Conservation (phyloP, 2,329 filamentous ascomycete genomes). For the Paracamarosporium sp. region DNA sequence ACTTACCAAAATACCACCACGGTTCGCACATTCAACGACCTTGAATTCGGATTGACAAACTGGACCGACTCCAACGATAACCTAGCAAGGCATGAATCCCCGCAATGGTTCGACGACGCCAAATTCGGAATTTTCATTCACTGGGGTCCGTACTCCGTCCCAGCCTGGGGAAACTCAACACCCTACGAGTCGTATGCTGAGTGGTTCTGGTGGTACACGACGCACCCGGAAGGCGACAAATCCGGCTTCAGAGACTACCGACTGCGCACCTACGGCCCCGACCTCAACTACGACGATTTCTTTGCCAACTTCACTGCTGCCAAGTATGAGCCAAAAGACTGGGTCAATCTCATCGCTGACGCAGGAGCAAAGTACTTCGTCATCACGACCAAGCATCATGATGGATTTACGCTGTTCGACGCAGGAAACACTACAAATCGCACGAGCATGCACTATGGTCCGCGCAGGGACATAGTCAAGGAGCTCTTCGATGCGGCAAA, state of each 20-base stretch:
- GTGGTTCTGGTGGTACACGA: conserved; percentile 59
- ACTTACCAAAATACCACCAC: conserved; percentile 28
- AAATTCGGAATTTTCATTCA: conserved; percentile 69
- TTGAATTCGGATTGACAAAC: conserved; percentile 8
- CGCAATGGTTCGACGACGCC: conserved; percentile 61
- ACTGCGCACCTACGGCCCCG: conserved; percentile 57
- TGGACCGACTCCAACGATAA: conserved; percentile 21
- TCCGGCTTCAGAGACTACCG: conserved; percentile 58
- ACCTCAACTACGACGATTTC: conserved; percentile 61
- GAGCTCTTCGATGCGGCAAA: conserved; percentile 54
- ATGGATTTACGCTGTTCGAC: conserved; percentile 55
- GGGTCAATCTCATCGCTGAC: conserved; percentile 61
- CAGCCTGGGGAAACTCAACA: conserved; percentile 60
- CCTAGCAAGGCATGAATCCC: conserved; percentile 51
- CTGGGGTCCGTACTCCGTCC: conserved; percentile 64
- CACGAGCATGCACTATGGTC: conserved; percentile 48
- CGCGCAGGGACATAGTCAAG: conserved; percentile 49
- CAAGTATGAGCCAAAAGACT: conserved; percentile 58
- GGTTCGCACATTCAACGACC: conserved; percentile 2
- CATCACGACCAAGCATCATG: conserved; percentile 51
- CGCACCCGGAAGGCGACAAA: conserved; percentile 50
- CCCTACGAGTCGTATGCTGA: conserved; percentile 50
- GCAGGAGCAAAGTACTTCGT: conserved; percentile 59
- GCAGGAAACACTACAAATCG: conserved; percentile 48
- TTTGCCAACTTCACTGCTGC: conserved; percentile 61